phyloP scores from a whole-genome alignment of 1,139 yeast species.

The Yamadazyma membranifaciens region DNA sequence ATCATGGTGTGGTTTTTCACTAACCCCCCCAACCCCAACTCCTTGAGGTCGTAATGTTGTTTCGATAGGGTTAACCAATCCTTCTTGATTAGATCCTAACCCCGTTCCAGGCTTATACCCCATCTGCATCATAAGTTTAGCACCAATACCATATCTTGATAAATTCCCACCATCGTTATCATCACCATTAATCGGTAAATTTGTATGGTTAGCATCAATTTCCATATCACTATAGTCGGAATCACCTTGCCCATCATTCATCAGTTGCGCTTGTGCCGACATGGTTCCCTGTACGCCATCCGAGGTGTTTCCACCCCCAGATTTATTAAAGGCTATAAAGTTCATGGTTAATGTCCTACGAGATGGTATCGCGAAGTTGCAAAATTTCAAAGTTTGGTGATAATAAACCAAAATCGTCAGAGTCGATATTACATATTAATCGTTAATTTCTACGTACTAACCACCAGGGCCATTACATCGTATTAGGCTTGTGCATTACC shows the following conservation, averaged over 20 bases:
- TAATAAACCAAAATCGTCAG: too few relatives aligned
- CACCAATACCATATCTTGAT: constrained; percentile 77
- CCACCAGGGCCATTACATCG: constrained; percentile 1
- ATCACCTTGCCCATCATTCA: constrained; percentile 1
- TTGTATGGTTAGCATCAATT: constrained; percentile 3
- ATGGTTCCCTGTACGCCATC: not conserved
- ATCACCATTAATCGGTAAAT: not conserved
- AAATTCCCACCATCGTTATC: constrained; percentile 2
- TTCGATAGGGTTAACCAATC: constrained; percentile 77
- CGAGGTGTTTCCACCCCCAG: not conserved
- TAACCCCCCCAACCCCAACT: constrained; percentile 66
- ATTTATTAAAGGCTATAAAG: constrained; percentile 7
- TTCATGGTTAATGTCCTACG: constrained; percentile 4
- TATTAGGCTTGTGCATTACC: constrained; percentile 6
- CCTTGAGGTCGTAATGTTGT: constrained; percentile 66
- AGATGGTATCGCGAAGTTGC: constrained; percentile 1
- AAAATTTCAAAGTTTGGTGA: not conserved
- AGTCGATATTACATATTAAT: not conserved
- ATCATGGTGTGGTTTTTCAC: constrained; percentile 24
- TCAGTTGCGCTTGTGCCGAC: not conserved
- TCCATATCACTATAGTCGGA: constrained; percentile 5
- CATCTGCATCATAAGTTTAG: constrained; percentile 74
- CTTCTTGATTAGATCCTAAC: constrained; percentile 67
- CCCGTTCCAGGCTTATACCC: constrained; percentile 87
- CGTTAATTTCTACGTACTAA: not conserved